These are phyloP conservation scores for Penicillium sp. DNA, from an alignment of 2,329 filamentous ascomycete species.

Conservation along the genomic window DNA sequence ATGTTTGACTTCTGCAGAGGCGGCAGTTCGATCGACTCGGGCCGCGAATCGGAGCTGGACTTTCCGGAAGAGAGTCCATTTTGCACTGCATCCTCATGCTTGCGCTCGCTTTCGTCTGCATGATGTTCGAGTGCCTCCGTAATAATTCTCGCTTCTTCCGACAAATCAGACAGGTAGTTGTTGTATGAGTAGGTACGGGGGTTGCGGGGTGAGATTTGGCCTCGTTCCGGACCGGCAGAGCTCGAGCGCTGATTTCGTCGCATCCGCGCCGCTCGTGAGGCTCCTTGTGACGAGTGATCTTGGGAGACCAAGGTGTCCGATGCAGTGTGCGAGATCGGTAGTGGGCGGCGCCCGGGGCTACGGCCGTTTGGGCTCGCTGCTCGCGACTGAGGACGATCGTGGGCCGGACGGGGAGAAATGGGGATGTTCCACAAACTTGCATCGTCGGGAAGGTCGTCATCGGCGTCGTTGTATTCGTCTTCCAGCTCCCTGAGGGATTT, in stretches of 20 bases:
- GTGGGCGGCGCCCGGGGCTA: slow-evolving; percentile 35
- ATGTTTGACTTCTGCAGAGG: slow-evolving; percentile 58
- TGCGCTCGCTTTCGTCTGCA: slow-evolving; percentile 44
- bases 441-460: slow-evolving; percentile 47
- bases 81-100: slow-evolving; percentile 44
- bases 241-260: slow-evolving; percentile 29
- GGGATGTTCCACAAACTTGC: slow-evolving; percentile 48
- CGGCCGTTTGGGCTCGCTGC: slow-evolving; percentile 39
- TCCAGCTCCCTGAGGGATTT: slow-evolving; percentile 46
- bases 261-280: slow-evolving; percentile 29
- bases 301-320: slow-evolving; percentile 21
- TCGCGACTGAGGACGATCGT: slow-evolving; percentile 37
- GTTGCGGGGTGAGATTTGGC: slow-evolving; percentile 36
- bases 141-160: slow-evolving; percentile 54
- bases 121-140: slow-evolving; percentile 56
- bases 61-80: slow-evolving; percentile 35
- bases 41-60: slow-evolving; percentile 36
- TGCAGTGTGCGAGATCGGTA: slow-evolving; percentile 39
- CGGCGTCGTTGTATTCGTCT: slow-evolving; percentile 46
- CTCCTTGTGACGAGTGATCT: slow-evolving; percentile 16
- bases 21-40: slow-evolving; percentile 47
- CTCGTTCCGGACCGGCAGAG: slow-evolving; percentile 38
- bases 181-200: slow-evolving; percentile 55
- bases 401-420: slow-evolving; percentile 41
- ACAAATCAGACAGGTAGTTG: slow-evolving; percentile 51